These are phyloP conservation scores for Pezicula neosporulosa DNA, from an alignment of 2,329 filamentous ascomycete genomes.

Conservation along the genomic window DNA sequence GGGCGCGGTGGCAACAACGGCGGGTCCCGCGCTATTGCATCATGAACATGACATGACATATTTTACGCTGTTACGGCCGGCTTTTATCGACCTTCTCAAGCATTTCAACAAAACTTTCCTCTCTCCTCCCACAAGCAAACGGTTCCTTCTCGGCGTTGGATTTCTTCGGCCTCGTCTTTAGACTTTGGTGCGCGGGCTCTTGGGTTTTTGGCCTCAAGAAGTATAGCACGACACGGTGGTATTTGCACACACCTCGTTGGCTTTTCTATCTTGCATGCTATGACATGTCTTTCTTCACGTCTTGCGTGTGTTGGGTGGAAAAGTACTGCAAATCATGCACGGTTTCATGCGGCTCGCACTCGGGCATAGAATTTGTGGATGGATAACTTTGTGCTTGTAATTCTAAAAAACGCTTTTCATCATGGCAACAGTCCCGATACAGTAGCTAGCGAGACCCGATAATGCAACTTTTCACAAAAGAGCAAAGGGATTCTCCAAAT, in stretches of 20 bases:
- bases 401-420: background rate
- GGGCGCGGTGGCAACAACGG: conserved; percentile 28
- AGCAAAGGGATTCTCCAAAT: no score
- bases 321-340: background rate
- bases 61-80: background rate
- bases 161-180: background rate
- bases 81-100: no score
- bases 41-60: conserved; percentile 13
- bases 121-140: background rate
- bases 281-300: background rate
- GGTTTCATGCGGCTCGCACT: conserved; percentile 1
- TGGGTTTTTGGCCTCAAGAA: background rate
- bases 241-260: background rate
- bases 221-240: background rate
- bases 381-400: background rate
- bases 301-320: background rate
- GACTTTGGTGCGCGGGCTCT: background rate
- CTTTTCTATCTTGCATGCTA: background rate
- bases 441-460: background rate
- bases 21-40: conserved; percentile 27
- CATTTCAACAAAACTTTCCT: background rate
- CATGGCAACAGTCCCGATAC: background rate
- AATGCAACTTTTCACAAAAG: background rate
- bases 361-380: background rate
- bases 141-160: conserved; percentile 2